Percentiles rank a stretch among this genome's conserved stretches.
Evolutionary conservation across 371 early-diverging fungal species (phyloP).

Genomic region (Mortierella sp.): DNA sequence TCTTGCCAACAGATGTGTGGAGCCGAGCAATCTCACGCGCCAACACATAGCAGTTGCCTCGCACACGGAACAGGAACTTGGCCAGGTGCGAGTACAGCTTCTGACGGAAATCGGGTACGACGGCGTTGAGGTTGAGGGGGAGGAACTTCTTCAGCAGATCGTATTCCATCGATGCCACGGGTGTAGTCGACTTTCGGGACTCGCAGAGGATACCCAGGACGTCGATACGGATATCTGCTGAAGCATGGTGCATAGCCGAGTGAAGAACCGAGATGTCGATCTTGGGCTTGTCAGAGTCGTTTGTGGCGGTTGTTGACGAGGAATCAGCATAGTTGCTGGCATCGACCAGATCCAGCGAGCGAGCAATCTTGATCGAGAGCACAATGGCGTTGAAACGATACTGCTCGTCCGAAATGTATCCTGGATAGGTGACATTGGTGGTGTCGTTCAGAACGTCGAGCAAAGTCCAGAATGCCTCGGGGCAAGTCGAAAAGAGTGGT

Average conservation of each 20-base stretch:
- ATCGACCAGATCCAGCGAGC: conserved; percentile 71
- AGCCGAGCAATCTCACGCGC: conserved; percentile 45
- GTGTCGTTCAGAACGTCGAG: conserved; percentile 35
- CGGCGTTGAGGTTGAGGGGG: conserved; percentile 76
- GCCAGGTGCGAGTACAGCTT: conserved; percentile 72
- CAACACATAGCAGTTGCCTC: conserved; percentile 63
- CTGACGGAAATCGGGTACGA: conserved; percentile 87
- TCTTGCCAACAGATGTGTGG: conserved; percentile 48
- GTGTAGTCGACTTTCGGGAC: conserved; percentile 74
- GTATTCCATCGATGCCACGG: conserved; percentile 69
- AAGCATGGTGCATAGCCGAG: conserved; percentile 79
- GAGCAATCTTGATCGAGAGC: conserved; percentile 61
- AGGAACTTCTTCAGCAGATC: conserved; percentile 71
- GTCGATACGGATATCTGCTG: conserved; percentile 84
- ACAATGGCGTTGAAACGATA: conserved; percentile 54
- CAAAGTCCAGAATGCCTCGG: conserved; percentile 57
- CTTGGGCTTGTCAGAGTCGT: conserved; percentile 16
- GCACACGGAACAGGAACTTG: conserved; percentile 67
- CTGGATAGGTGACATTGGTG: conserved; percentile 15
- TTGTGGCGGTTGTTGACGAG: neutral
- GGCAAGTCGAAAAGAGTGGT: conserved; percentile 44
- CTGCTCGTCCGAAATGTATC: conserved; percentile 42
- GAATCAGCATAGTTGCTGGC: conserved; percentile 60
- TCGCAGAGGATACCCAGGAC: conserved; percentile 87
- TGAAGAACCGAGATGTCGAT: conserved; percentile 49